Percentiles rank a stretch among this genome's conserved stretches.
These are phyloP conservation scores for Jacaranda copaia DNA, from an alignment of 257 asterid genomes.

Conservation along the genomic window DNA sequence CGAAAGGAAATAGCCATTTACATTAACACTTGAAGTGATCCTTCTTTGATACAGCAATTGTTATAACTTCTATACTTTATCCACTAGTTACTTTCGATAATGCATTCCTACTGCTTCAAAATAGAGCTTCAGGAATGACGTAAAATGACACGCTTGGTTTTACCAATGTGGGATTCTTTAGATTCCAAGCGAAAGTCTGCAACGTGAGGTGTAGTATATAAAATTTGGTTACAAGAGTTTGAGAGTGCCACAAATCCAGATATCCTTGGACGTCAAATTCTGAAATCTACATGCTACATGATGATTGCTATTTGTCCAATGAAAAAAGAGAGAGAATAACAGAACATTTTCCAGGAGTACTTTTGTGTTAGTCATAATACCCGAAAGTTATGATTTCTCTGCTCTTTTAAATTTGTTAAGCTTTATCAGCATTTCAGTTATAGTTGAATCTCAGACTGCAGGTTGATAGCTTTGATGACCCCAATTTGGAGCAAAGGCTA, in stretches of 20 bases:
- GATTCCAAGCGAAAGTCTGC: neutral
- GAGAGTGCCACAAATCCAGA: neutral
- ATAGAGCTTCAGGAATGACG: constrained; percentile 7
- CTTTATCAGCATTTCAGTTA: constrained; percentile 40
- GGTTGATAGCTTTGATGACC: constrained; percentile 80
- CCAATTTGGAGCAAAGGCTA: constrained; percentile 66
- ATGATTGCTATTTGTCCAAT: constrained; percentile 14
- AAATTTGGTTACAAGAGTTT: neutral
- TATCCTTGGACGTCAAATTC: constrained; percentile 15
- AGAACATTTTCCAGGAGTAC: constrained; percentile 6
- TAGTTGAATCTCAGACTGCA: constrained; percentile 49
- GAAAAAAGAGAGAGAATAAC: neutral
- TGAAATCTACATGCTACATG: constrained; percentile 17
- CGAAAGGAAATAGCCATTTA: neutral
- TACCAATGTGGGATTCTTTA: neutral
- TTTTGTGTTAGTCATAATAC: constrained; percentile 18
- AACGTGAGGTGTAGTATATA: neutral
- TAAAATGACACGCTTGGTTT: neutral
- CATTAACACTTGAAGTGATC: too few relatives aligned
- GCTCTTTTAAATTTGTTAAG: constrained; percentile 25
- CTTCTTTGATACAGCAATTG: too few relatives aligned
- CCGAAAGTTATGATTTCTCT: constrained; percentile 19
- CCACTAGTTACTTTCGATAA: too few relatives aligned
- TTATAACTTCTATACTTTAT: too few relatives aligned
- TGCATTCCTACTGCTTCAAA: neutral